These are phyloP conservation scores for Nepenthes alata DNA, from an alignment of 179 eudicot species.

Conservation along the genomic window DNA sequence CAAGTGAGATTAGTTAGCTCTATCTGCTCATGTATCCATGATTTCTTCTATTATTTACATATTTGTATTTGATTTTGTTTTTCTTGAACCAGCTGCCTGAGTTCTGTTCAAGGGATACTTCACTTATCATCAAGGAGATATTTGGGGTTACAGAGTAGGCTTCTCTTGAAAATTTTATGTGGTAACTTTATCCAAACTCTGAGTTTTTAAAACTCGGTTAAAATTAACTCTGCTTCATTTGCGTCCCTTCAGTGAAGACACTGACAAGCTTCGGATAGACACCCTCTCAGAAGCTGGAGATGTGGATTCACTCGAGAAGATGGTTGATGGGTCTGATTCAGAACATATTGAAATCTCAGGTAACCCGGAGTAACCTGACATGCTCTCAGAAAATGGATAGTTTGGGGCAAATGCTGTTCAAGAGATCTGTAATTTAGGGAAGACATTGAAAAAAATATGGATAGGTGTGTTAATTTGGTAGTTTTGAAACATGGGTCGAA, in stretches of 20 bases:
- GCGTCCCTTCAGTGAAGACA: conserved; percentile 59
- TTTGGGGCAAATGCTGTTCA: no score
- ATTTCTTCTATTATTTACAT: no score
- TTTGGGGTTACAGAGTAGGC: conserved; percentile 94
- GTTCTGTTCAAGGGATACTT: conserved; percentile 75
- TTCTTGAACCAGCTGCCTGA: conserved; percentile 59
- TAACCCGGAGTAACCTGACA: background rate
- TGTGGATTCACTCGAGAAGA: conserved; percentile 62
- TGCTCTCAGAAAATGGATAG: no score
- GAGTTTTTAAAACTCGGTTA: background rate
- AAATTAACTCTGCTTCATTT: background rate
- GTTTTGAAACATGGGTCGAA: no score
- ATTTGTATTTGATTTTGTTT: no score
- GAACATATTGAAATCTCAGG: conserved; percentile 17
- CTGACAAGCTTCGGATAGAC: conserved; percentile 60
- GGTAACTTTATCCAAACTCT: background rate
- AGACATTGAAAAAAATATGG: no score
- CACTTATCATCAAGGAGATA: conserved; percentile 69
- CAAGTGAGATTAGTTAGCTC: no score
- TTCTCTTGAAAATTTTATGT: conserved; percentile 2
- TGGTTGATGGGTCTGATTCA: conserved; percentile 44
- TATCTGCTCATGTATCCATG: no score
- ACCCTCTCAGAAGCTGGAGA: conserved; percentile 65
- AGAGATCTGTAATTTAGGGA: no score
- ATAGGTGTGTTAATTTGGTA: no score